Base-by-base conservation (phyloP, 225 moss, liverwort and hornwort genomes). In the Straminergon stramineum region DNA sequence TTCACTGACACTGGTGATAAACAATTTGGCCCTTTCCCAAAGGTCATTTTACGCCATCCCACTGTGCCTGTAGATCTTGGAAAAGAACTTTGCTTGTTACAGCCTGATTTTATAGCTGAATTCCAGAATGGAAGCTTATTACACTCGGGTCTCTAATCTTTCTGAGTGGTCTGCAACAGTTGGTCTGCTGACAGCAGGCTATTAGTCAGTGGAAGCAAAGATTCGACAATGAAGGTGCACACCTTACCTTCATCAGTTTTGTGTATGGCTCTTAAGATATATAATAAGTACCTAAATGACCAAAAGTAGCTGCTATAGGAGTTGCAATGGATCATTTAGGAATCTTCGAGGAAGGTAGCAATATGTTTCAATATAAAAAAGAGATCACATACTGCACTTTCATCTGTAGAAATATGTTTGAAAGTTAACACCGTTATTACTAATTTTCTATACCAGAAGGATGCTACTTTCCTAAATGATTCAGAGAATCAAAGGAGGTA, bases 121-220 rank as follows among this genome's bases (percentile, higher is more conserved):
- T 45, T 43, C 79, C 26, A 57, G 26, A 79, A 18, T 78, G 68
- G 48, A 75, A 69, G 55, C 48, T 34, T 87, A 75, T 48, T 56
- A 23, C 11, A 13, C 51, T 41, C 7, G 24, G 26, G 26, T 52
- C 48, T 63, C 65, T 86, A 73, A 93, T 61, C 17, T 31, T 48
- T 70, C 88, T 27, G 86, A 78, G 60, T 92, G 80, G 82, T 82
- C 26, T 91, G 88, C 73, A 74, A 81, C 91, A 98, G 99, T 92
- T 99, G 99, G 99, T 99, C 99, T 84, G 99, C 97, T 15, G 99
- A 99, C 83, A 99, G 97, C 91, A 94, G 99, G 82, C 92, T 99
- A 55, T 89, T 99, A 75, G 92, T 99, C 76, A 99, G 99, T 80
- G 96, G 96, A 82, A 99, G 99, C 93, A 99, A 99, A 92, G 99